phyloP scores from a whole-genome alignment of 2,329 filamentous ascomycete species.

The Colletotrichum sp. region DNA sequence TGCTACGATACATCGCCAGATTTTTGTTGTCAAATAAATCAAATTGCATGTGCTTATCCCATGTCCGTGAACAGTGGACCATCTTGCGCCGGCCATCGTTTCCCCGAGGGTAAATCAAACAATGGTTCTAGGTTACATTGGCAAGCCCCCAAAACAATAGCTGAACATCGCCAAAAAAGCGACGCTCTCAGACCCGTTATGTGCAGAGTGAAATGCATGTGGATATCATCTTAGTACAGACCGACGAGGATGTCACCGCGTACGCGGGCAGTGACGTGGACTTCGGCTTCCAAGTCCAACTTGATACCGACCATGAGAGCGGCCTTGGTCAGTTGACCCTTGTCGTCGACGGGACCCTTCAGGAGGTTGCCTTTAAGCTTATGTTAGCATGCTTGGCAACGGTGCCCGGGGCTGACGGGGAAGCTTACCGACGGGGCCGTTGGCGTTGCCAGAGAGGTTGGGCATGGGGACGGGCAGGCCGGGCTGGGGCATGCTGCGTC shows the following conservation, averaged over 20 bases:
- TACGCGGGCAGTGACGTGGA: constrained; percentile 64
- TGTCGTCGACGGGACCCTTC: constrained; percentile 60
- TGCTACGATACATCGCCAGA: background rate
- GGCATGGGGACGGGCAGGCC: constrained; percentile 29
- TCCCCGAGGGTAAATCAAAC: background rate
- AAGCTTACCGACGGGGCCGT: constrained; percentile 31
- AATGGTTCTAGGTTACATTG: background rate
- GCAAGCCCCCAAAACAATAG: background rate
- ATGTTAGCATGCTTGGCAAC: background rate
- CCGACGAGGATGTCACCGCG: constrained; percentile 66
- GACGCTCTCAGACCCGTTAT: background rate
- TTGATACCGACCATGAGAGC: constrained; percentile 67
- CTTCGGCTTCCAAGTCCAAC: constrained; percentile 66
- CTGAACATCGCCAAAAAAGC: background rate
- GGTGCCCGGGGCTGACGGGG: background rate
- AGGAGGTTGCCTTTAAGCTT: constrained; percentile 54
- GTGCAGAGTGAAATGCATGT: background rate
- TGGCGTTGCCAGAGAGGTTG: constrained; percentile 39
- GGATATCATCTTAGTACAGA: constrained; percentile 47
- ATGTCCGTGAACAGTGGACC: background rate
- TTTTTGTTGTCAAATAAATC: background rate
- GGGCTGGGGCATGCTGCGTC: background rate
- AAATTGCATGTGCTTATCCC: background rate
- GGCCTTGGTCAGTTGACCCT: constrained; percentile 62
- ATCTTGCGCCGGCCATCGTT: background rate